Evolutionary conservation across 2,329 filamentous ascomycete species (phyloP).

Genomic region (Colletotrichum siamense): DNA sequence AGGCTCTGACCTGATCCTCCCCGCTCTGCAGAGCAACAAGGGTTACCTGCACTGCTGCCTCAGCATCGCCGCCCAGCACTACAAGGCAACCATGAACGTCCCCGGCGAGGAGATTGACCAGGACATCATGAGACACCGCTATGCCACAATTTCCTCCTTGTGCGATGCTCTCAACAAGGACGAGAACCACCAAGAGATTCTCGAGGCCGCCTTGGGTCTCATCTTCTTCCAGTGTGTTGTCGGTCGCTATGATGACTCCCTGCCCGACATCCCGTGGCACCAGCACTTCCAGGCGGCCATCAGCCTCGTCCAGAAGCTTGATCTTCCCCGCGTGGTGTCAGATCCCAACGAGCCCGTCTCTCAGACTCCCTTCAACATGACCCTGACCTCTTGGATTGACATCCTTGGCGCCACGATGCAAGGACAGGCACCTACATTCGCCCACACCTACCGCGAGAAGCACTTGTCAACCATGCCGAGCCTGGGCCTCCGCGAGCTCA

Average conservation of each 20-base stretch:
- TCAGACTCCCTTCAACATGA: slow-evolving; percentile 93
- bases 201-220: slow-evolving; percentile 92
- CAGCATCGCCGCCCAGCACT: slow-evolving; percentile 89
- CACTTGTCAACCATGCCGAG: slow-evolving; percentile 73
- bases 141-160: slow-evolving; percentile 83
- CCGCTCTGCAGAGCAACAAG: slow-evolving; percentile 88
- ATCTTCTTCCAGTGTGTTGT: slow-evolving; percentile 97
- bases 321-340: slow-evolving; percentile 73
- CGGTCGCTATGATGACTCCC: slow-evolving; percentile 80
- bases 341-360: slow-evolving; percentile 62
- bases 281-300: slow-evolving; percentile 94
- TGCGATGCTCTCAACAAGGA: slow-evolving; percentile 83
- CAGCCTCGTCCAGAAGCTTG: slow-evolving; percentile 83
- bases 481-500: slow-evolving; percentile 84
- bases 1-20: slow-evolving; percentile 82
- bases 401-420: slow-evolving; percentile 94
- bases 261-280: slow-evolving; percentile 95
- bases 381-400: slow-evolving; percentile 92
- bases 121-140: slow-evolving; percentile 92
- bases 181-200: slow-evolving; percentile 83
- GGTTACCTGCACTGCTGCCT: slow-evolving; percentile 95
- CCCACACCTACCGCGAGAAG: slow-evolving; percentile 95
- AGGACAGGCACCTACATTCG: slow-evolving; percentile 84
- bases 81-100: slow-evolving; percentile 77
- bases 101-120: slow-evolving; percentile 78